phyloP scores from a whole-genome alignment of 2,329 filamentous ascomycete genomes.

The Aureobasidium sp. region DNA sequence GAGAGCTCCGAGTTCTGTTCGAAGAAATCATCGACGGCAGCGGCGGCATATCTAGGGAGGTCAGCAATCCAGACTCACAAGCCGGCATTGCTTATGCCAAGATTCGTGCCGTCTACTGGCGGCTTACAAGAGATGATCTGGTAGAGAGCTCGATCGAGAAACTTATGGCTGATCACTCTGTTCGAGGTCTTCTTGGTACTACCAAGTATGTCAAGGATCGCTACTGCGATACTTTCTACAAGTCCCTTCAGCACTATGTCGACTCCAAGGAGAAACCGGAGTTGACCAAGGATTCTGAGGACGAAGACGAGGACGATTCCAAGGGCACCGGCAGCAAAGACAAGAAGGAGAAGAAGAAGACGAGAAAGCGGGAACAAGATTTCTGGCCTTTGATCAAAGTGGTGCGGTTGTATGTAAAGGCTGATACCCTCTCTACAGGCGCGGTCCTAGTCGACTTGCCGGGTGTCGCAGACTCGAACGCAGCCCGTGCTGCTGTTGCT shows the following conservation, averaged over 20 bases:
- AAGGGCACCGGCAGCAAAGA: conserved; percentile 25
- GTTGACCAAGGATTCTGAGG: conserved; percentile 14
- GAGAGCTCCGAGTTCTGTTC: conserved; percentile 43
- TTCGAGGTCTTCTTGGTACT: conserved; percentile 40
- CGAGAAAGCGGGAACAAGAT: conserved; percentile 25
- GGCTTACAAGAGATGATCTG: conserved; percentile 34
- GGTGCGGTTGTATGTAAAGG: conserved; percentile 45
- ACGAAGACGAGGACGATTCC: conserved; percentile 20
- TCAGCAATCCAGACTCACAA: conserved; percentile 37
- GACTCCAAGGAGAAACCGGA: conserved; percentile 46
- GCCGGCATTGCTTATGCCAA: conserved; percentile 44
- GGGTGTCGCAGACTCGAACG: conserved; percentile 52
- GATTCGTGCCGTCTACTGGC: conserved; percentile 42
- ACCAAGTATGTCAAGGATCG: conserved; percentile 34
- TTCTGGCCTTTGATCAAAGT: conserved; percentile 48
- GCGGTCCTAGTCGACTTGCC: conserved; percentile 52
- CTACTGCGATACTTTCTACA: conserved; percentile 36
- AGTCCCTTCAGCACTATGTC: conserved; percentile 42
- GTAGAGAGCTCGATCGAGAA: conserved; percentile 29
- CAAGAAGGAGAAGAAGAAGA: conserved; percentile 22
- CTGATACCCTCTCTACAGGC: conserved; percentile 44
- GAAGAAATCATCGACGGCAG: conserved; percentile 39
- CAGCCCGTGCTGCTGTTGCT: conserved; percentile 50
- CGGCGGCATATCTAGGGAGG: conserved; percentile 33
- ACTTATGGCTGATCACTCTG: conserved; percentile 35